Percentiles rank a stretch among this genome's conserved stretches.
These are phyloP conservation scores for Pugionium cornutum DNA, from an alignment of 345 rosid species.

Conservation along the genomic window DNA sequence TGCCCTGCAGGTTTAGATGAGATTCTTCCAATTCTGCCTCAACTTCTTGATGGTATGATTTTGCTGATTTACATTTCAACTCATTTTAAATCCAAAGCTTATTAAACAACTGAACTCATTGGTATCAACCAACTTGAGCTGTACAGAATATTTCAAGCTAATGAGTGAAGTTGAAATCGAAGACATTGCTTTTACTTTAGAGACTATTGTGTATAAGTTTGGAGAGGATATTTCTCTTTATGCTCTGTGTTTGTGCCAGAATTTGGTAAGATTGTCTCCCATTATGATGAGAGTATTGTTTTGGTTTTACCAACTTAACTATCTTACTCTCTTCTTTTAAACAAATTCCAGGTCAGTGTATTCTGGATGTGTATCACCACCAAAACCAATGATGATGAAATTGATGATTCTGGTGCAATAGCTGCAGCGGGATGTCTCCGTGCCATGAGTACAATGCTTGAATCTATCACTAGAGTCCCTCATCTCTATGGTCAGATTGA, in stretches of 20 bases:
- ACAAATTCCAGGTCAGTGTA: slow-evolving; percentile 69
- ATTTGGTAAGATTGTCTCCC: slow-evolving; percentile 66
- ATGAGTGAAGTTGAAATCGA: slow-evolving; percentile 99
- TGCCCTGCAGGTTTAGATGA: slow-evolving; percentile 78
- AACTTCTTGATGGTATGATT: slow-evolving; percentile 83
- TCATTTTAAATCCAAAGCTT: slow-evolving; percentile 8
- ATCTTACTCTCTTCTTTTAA: slow-evolving; percentile 28
- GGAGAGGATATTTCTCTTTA: slow-evolving; percentile 97
- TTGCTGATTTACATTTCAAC: neutral
- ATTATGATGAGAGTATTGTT: neutral
- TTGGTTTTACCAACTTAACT: neutral
- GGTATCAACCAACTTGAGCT: neutral
- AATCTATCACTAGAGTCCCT: slow-evolving; percentile 88
- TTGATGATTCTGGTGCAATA: slow-evolving; percentile 91
- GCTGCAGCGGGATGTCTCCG: slow-evolving; percentile 98
- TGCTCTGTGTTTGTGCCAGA: slow-evolving; percentile 92
- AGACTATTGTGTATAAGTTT: slow-evolving; percentile 89
- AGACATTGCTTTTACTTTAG: slow-evolving; percentile 91
- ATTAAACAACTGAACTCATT: slow-evolving; percentile 19
- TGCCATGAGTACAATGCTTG: slow-evolving; percentile 94
- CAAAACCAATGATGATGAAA: slow-evolving; percentile 81
- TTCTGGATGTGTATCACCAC: slow-evolving; percentile 94
- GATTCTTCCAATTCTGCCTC: slow-evolving; percentile 96
- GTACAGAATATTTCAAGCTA: slow-evolving; percentile 89
- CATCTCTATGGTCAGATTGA: slow-evolving; percentile 84